Evolutionary conservation across 2,329 filamentous ascomycete species (phyloP).

Genomic region (Talaromyces amestolkiae): DNA sequence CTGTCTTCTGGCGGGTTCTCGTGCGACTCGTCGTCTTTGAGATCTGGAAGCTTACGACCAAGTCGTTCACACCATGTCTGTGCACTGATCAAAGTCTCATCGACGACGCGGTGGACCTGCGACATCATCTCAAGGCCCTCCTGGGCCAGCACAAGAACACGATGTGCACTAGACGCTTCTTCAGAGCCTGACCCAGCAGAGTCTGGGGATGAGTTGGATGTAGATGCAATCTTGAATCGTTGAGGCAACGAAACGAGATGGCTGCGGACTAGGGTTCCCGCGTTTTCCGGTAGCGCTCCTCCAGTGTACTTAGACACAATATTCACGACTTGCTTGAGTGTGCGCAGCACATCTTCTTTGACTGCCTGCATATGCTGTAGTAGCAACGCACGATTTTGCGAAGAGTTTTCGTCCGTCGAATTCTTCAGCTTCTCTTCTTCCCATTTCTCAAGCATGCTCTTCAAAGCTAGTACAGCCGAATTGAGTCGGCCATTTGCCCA

Average conservation of each 20-base stretch:
- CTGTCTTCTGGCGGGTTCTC: slow-evolving; percentile 30
- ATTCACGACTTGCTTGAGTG: slow-evolving; percentile 73
- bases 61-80: slow-evolving; percentile 86
- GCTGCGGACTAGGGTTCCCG: slow-evolving; percentile 73
- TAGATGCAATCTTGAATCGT: slow-evolving; percentile 72
- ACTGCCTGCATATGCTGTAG: slow-evolving; percentile 37
- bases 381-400: slow-evolving; percentile 50
- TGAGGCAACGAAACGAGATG: slow-evolving; percentile 83
- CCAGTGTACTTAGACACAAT: slow-evolving; percentile 87
- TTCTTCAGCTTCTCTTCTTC: slow-evolving; percentile 53
- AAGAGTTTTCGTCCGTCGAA: slow-evolving; percentile 24
- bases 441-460: slow-evolving; percentile 75
- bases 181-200: slow-evolving; percentile 39
- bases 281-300: slow-evolving; percentile 87
- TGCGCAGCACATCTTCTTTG: slow-evolving; percentile 21
- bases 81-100: slow-evolving; percentile 84
- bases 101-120: slow-evolving; percentile 82
- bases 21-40: slow-evolving; percentile 24
- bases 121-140: slow-evolving; percentile 93
- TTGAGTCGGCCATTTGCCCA: slow-evolving; percentile 80
- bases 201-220: slow-evolving; percentile 40
- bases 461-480: slow-evolving; percentile 70
- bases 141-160: slow-evolving; percentile 79
- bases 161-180: slow-evolving; percentile 61
- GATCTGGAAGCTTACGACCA: slow-evolving; percentile 50